Base-by-base conservation (phyloP, 345 rosid genomes). In the Cardiospermum halicacabum region DNA sequence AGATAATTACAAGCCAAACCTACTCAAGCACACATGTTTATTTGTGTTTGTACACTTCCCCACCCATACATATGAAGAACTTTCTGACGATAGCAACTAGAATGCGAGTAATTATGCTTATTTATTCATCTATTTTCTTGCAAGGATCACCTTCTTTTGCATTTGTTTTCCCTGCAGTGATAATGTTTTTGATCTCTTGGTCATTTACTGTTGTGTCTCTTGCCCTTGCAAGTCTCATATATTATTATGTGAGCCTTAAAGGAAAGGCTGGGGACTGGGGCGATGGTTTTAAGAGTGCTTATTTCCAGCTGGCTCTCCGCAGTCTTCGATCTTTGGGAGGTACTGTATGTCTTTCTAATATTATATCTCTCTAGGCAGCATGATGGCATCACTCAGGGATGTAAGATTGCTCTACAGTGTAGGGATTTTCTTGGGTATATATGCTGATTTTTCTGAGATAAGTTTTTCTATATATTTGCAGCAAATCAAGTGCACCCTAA, bases 201-300 rank as follows among this genome's bases (percentile, higher is more conserved):
- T 77, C 88, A 60, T 95, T 95, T 75, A 91, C 99, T 49, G 82
- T 95, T 63, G 76, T 95, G 68, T 78, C 99, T 65, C 87, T 95
- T 73, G 96, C 94, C 31, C 97, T 95, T 60, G 98, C 96, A 74
- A 89, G 92, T 77, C 98, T 95, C 69, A 91, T 95, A 74, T 95
- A 91, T 80, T 89, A 95, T 72, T 95, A 95, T 48, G 99, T 95
- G 69, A 82, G 98, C 81, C 56, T 95, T 53, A 91, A 87, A 81
- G 99, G 99, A 69, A 95, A 95, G 78, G 99, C 96, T 43, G 99
- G 97, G 69, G 98, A 95, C 78, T 95, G 99, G 99, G 99, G 97
- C 13, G 99, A 95, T 65, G 99, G 99, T 75, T 87, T 95, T 82
- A 95, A 95, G 84, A 95, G 99, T 81, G 99, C 99, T 48, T 95